Evolutionary conservation across 441 rosid genomes (phyloP).

Genomic region (Melianthus villosus): DNA sequence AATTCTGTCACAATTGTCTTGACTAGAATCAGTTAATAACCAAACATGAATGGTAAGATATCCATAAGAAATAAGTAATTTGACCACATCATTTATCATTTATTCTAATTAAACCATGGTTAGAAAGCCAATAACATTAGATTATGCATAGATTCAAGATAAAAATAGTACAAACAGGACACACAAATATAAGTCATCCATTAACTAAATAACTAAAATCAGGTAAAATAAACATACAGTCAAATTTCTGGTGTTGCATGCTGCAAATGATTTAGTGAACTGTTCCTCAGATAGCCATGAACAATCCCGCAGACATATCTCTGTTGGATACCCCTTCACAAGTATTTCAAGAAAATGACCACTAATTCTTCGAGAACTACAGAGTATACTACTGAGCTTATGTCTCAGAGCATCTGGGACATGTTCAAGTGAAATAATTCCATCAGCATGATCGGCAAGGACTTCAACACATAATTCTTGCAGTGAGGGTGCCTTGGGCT

Average conservation of each 20-base stretch:
- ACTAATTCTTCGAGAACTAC: conserved; percentile 52
- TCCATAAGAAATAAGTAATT: too few relatives aligned
- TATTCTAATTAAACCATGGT: too few relatives aligned
- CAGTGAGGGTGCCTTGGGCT: conserved; percentile 30
- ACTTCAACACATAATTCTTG: conserved; percentile 33
- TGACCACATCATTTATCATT: too few relatives aligned
- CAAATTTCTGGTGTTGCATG: conserved; percentile 48
- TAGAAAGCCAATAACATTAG: too few relatives aligned
- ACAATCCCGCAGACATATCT: conserved; percentile 50
- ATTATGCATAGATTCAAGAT: too few relatives aligned
- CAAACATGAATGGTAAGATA: too few relatives aligned
- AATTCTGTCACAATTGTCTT: too few relatives aligned
- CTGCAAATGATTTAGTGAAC: conserved; percentile 33
- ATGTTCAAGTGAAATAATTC: conserved; percentile 59
- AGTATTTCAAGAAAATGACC: conserved; percentile 38
- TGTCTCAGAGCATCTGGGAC: conserved; percentile 62
- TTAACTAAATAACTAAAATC: too few relatives aligned
- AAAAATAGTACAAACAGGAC: too few relatives aligned
- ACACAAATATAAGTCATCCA: conserved; percentile 5
- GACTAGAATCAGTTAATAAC: too few relatives aligned
- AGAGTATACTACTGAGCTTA: conserved; percentile 46
- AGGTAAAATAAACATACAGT: conserved; percentile 25
- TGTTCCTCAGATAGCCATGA: conserved; percentile 83
- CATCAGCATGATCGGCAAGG: conserved; percentile 60
- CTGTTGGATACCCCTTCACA: conserved; percentile 48